These are phyloP conservation scores for Daldinia loculata DNA, from an alignment of 495 filamentous ascomycete genomes.

Conservation along the genomic window DNA sequence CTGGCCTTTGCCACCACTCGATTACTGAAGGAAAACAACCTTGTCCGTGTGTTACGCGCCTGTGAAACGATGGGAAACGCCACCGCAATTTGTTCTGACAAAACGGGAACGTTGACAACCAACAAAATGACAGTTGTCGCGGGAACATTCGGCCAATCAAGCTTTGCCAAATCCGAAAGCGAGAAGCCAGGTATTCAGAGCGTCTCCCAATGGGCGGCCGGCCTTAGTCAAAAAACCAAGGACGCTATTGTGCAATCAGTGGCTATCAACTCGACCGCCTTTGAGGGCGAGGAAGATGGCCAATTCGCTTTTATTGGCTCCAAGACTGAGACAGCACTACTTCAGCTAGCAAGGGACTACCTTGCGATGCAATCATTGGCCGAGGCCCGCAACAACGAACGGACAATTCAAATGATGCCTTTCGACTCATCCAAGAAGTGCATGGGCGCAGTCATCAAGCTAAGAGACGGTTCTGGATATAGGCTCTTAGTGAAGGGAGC, in stretches of 20 bases:
- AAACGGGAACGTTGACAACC: constrained; percentile 82
- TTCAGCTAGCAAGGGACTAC: constrained; percentile 69
- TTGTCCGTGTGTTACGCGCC: constrained; percentile 77
- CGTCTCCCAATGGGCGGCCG: constrained; percentile 65
- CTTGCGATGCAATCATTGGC: constrained; percentile 68
- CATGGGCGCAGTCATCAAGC: constrained; percentile 72
- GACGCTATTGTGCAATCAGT: constrained; percentile 69
- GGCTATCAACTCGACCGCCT: constrained; percentile 77
- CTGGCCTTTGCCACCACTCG: constrained; percentile 81
- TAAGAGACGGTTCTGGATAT: constrained; percentile 56
- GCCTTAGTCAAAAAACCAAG: constrained; percentile 63
- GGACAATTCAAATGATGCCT: constrained; percentile 68
- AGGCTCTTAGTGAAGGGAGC: constrained; percentile 76
- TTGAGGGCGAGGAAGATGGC: constrained; percentile 72
- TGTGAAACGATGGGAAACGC: constrained; percentile 92
- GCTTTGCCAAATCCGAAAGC: constrained; percentile 60
- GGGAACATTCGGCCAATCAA: constrained; percentile 69
- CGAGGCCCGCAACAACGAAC: constrained; percentile 66
- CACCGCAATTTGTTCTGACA: constrained; percentile 85
- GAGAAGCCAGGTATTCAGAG: constrained; percentile 48
- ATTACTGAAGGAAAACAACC: constrained; percentile 83
- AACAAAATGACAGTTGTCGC: constrained; percentile 80
- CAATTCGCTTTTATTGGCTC: constrained; percentile 71
- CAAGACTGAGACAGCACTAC: constrained; percentile 77
- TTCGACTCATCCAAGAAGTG: constrained; percentile 77